Base-by-base conservation (phyloP, 2,329 filamentous ascomycete genomes). In the Cytospora chrysosperma region DNA sequence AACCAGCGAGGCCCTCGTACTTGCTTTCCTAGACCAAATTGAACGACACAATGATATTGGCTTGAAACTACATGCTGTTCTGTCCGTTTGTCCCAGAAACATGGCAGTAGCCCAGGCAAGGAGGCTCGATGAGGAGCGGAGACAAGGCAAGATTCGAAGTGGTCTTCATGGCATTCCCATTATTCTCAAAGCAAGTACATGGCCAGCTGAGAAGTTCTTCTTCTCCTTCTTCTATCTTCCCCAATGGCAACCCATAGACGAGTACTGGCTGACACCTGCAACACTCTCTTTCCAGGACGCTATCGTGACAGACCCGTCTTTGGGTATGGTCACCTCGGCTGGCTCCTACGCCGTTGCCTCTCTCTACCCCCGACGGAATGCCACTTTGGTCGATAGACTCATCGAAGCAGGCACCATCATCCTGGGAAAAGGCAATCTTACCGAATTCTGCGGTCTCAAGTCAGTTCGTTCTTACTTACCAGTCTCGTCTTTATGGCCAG, bases 151-250 rank as follows among this genome's bases (percentile, higher is more conserved):
- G 55, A 65, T 72, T 21, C 73, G 76, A 51, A 73, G 76, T 2
- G 72, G 73, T 6, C 61, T 79, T n/a, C 77, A 79, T 67, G 77
- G 77, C 7, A 77, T 78, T 56, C 76, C 77, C 0, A 73, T 79
- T 53, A 71, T 79, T 1, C 49, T 78, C 15, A 78, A 80, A 66
- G 66, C 59, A 30, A 34, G 34, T 47, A 13, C 9, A 40, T 34
- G 30, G 26, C 62, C 10, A 5, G 13, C 30, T 24, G 7, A 49
- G 9, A 17, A 24, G 15, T 10, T 3, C 24, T 1, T 2, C 28
- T 30, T 30, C 4, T 30, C 28, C 28, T 30, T 30, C 28, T 30
- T 4, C 28, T 30, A 4, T 32, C 30, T 32, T 32, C 30, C 12
- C 8, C 30, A n/a, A n/a, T 17, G n/a, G 2, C 4, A 50, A 8